Base-by-base conservation (phyloP, 108 stramenopile genomes). In the Epithemia pelagica region DNA sequence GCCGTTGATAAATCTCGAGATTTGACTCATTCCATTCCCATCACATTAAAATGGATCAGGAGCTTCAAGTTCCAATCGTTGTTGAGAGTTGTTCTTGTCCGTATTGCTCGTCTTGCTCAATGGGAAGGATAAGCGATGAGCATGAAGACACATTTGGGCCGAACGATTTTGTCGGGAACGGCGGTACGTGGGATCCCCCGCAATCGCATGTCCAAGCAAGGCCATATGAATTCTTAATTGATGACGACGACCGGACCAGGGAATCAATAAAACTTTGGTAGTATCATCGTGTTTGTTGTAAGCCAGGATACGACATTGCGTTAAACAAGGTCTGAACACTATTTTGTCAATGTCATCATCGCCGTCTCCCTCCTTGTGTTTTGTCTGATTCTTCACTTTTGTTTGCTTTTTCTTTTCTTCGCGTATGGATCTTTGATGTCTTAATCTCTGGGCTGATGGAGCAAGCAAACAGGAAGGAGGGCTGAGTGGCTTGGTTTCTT, bases 151-250 rank as follows among this genome's bases (percentile, higher is more conserved):
- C 92, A 94, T 94, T 70, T 89, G 78, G n/a, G 70, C 77, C 0
- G 66, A 70, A 1, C 22, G 52, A 25, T 71, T 63, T 25, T 65
- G 30, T n/a, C 54, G 31, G 32, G 32, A 21, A 19, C 66, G 58
- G 33, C 74, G 79, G 61, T 98, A 97, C 8, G 94, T 87, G 19
- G 74, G 78, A 77, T 98, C 97, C 0, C 97, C 97, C 7, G 95
- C 66, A 56, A 98, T 98, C 0, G 94, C 89, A 79, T 82, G 87
- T 21, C 96, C 95, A 29, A 87, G 54, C 37, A 81, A 66, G 27
- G 84, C 81, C 66, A 83, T 78, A 69, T 98, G 98, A 15, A 96
- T 70, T 19, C 98, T 77, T 22, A 97, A 74, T 76, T 98, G 96
- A 76, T 97, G 98, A 23, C 95, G 76, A 26, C 98, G 80, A n/a